Percentiles rank a stretch among this genome's conserved stretches.
phyloP scores from a whole-genome alignment of 2,329 filamentous ascomycete genomes.

The Penicillium sp. region DNA sequence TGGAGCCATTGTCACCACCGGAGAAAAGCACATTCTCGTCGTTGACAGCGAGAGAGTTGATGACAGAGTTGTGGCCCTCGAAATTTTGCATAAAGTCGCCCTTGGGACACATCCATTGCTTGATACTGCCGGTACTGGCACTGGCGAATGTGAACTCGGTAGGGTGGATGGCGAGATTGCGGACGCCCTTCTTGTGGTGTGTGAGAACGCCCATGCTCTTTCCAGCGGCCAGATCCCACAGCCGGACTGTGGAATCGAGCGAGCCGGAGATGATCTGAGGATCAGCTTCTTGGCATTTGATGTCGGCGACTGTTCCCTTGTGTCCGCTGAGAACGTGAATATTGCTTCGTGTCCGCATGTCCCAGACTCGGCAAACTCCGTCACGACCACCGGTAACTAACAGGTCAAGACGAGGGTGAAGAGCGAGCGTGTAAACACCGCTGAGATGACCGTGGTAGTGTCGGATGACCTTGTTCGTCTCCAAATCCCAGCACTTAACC shows the following conservation, averaged over 20 bases:
- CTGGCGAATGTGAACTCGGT: constrained; percentile 94
- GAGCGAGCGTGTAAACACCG: constrained; percentile 84
- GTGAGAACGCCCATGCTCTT: constrained; percentile 96
- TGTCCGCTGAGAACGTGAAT: constrained; percentile 91
- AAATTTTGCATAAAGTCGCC: constrained; percentile 99
- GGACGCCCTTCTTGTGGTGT: constrained; percentile 97
- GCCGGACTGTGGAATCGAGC: constrained; percentile 80
- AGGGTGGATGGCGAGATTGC: constrained; percentile 78
- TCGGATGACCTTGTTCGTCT: constrained; percentile 98
- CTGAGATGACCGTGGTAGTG: constrained; percentile 97
- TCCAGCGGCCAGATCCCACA: constrained; percentile 94
- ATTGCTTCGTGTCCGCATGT: constrained; percentile 95
- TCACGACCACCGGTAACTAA: constrained; percentile 92
- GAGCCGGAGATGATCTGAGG: constrained; percentile 94
- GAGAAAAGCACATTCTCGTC: constrained; percentile 94
- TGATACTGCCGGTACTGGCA: constrained; percentile 88
- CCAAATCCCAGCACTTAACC: constrained; percentile 99
- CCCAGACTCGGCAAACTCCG: constrained; percentile 93
- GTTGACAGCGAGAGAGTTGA: constrained; percentile 90
- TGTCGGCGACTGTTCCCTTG: constrained; percentile 80
- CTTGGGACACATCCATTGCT: constrained; percentile 98
- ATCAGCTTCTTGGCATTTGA: constrained; percentile 92
- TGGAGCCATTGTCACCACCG: constrained; percentile 90
- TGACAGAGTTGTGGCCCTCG: constrained; percentile 91
- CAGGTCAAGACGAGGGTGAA: constrained; percentile 94